Conservation (phyloP, 768 basidiomycete genomes). For the Trametes punicea region DNA sequence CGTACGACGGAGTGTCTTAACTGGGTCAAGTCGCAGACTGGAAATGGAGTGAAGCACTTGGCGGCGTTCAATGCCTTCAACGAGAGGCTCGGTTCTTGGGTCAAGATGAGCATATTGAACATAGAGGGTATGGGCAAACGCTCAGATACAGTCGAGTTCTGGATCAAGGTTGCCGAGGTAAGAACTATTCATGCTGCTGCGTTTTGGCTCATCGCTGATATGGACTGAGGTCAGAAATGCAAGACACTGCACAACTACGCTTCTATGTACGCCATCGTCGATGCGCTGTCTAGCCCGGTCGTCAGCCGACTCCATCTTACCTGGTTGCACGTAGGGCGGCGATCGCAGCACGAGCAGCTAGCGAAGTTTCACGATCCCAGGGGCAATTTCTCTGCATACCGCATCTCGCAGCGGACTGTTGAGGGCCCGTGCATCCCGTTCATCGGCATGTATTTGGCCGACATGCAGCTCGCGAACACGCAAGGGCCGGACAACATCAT, state of each 20-base stretch:
- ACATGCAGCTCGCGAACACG: conserved; percentile 54
- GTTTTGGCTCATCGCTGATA: conserved; percentile 9
- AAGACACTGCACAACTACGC: conserved; percentile 59
- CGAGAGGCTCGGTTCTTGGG: conserved; percentile 65
- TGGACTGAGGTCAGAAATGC: conserved; percentile 52
- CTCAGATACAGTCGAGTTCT: conserved; percentile 61
- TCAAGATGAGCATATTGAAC: conserved; percentile 58
- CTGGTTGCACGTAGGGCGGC: conserved; percentile 60
- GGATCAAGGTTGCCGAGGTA: conserved; percentile 80
- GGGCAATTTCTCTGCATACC: conserved; percentile 55
- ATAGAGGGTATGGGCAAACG: conserved; percentile 50
- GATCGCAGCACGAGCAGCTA: conserved; percentile 48
- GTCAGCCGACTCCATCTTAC: conserved; percentile 57
- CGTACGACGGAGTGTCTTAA: conserved; percentile 70
- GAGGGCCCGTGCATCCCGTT: conserved; percentile 65
- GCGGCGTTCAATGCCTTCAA: conserved; percentile 55
- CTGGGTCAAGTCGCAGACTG: conserved; percentile 45
- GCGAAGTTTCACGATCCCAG: conserved; percentile 56
- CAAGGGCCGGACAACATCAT: conserved; percentile 41
- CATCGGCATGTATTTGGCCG: conserved; percentile 59
- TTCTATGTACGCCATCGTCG: conserved; percentile 64
- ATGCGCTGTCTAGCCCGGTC: conserved; percentile 57
- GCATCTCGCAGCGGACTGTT: conserved; percentile 39
- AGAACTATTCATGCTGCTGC: conserved; percentile 15
- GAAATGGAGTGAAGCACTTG: conserved; percentile 42